Evolutionary conservation across 2,329 filamentous ascomycete genomes (phyloP), one percentile per base, ranked within the genome.

Genomic region (Trichoderma endophyticum): DNA sequence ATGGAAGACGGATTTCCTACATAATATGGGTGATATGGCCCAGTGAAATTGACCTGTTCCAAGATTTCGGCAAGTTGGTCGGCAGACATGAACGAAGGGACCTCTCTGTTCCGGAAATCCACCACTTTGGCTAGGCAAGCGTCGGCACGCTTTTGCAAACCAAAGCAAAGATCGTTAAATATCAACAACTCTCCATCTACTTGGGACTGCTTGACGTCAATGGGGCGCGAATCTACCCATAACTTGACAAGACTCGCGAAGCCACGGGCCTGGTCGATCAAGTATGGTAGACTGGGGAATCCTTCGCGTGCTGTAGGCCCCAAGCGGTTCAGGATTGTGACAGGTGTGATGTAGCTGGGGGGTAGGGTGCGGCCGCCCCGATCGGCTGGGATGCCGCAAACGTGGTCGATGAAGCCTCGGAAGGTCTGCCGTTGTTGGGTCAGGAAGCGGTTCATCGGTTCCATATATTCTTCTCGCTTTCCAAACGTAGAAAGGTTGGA

Each of bases 381-480:
- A 61, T 94, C 91, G 3, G 91, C 88, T 1, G 93, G 91, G 68
- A 98, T 93, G 9, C 91, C 89, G 83, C 95, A 98, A 61, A 98
- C 89, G 34, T 90, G 87, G 79, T 98, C 95, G 73, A 98, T 92
- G 77, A 95, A 98, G 61, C 91, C 88, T 80, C 95, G 97, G 81
- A 98, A 94, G 51, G 92, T 89, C 76, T 91, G 87, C 24, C 94
- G 89, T 77, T 97, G 91, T 1, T 89, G 86, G 9, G 86, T 87
- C 48, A 98, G 84, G 77, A 98, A 98, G 57, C 88, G 89, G 79
- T 98, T 98, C 95, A 98, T 98, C 0, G 94, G 94, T 82, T 97
- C 95, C 95, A 98, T 98, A 94, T 94, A 98, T n/a, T 92, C 90
- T 81, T 98, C 95, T 79, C 97, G 97, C 78, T 93, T 95, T 54